Conservation (phyloP, 2,329 filamentous ascomycete species). For the Fusarium pilosicola region DNA sequence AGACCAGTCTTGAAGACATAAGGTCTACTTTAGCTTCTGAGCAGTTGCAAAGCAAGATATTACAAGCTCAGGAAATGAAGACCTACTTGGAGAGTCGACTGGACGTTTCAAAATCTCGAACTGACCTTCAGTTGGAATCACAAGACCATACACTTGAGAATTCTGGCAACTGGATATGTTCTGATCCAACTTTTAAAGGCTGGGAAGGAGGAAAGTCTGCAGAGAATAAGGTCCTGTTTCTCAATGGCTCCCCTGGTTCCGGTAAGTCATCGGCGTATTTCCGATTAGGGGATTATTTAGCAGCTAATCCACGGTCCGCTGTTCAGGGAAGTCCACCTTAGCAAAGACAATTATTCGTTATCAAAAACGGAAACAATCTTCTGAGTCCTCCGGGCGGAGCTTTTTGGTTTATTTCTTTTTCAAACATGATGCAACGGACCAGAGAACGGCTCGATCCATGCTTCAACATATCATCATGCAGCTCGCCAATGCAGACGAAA, state of each 20-base stretch:
- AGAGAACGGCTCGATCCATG: not conserved
- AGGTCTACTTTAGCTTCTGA: not conserved
- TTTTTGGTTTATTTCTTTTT: not conserved
- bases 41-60: rapidly evolving
- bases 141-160: rapidly evolving
- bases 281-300: no score
- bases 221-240: rapidly evolving
- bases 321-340: not conserved
- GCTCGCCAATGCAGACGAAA: rapidly evolving
- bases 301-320: no score
- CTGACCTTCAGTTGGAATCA: rapidly evolving
- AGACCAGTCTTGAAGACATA: rapidly evolving
- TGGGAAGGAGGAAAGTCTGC: rapidly evolving
- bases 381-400: no score
- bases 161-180: not conserved
- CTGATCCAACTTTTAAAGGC: rapidly evolving
- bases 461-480: not conserved
- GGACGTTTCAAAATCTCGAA: rapidly evolving
- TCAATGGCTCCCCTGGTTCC: not conserved
- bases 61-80: not conserved
- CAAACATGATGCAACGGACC: rapidly evolving
- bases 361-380: rapidly evolving
- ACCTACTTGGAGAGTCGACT: not conserved
- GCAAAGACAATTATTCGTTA: not conserved
- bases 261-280: rapidly evolving